Conservation (phyloP, 2,329 filamentous ascomycete species). For the Magnaporthiopsis incrustans region DNA sequence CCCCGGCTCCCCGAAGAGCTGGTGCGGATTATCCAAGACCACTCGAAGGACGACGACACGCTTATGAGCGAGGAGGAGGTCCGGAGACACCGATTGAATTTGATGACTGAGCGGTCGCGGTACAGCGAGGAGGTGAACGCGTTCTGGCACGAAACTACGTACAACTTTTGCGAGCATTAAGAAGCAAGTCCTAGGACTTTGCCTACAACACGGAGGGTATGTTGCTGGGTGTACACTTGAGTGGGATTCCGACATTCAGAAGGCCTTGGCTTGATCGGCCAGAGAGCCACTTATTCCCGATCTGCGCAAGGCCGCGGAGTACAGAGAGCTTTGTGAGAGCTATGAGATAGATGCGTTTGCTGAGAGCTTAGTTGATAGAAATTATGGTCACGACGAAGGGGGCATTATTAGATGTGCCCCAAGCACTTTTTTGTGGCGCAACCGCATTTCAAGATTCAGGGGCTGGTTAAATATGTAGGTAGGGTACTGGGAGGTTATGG, state of each 20-base stretch:
- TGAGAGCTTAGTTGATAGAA: no score
- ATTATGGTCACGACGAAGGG: no score
- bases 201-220: neutral
- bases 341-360: no score
- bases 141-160: neutral
- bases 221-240: neutral
- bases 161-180: slow-evolving; percentile 4
- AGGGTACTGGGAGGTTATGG: no score
- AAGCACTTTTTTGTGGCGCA: no score
- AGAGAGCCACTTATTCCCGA: no score
- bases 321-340: no score
- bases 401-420: no score
- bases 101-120: slow-evolving; percentile 3
- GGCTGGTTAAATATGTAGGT: no score
- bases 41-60: neutral
- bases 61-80: neutral
- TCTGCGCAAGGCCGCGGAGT: no score
- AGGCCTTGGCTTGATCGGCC: no score
- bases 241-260: neutral
- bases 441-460: no score
- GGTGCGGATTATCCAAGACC: neutral
- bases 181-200: neutral
- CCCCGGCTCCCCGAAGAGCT: neutral
- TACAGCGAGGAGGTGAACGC: neutral
- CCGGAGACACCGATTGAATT: neutral